Conservation (phyloP, 768 basidiomycete species). For the Pholiota molesta region DNA sequence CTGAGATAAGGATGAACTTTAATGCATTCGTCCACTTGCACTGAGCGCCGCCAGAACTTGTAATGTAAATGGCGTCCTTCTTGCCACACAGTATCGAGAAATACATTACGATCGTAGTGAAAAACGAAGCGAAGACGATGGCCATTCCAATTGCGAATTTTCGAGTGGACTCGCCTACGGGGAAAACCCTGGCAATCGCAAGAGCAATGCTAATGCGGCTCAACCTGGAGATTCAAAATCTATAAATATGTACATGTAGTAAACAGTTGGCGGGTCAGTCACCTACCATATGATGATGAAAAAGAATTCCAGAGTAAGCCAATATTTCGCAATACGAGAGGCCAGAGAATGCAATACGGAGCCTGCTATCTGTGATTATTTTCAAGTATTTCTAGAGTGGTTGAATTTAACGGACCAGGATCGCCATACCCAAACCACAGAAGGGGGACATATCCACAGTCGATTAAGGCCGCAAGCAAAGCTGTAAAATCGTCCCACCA, state of each 20-base stretch:
- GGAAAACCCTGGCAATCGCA: constrained; percentile 12
- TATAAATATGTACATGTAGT: neutral
- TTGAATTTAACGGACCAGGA: neutral
- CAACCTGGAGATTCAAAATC: neutral
- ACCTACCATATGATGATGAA: constrained; percentile 9
- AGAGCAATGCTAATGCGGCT: constrained; percentile 9
- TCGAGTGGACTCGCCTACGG: neutral
- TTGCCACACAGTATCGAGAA: constrained; percentile 8
- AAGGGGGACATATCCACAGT: constrained; percentile 17
- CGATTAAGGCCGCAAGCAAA: constrained; percentile 16
- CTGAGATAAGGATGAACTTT: constrained; percentile 1
- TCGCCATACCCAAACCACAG: constrained; percentile 16
- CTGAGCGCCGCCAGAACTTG: neutral
- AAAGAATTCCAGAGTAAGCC: constrained; percentile 3
- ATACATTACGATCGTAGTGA: neutral
- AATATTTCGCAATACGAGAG: constrained; percentile 1
- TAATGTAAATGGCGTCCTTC: neutral
- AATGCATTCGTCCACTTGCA: constrained; percentile 7
- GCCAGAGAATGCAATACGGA: neutral
- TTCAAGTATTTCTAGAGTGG: neutral
- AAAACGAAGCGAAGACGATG: constrained; percentile 3
- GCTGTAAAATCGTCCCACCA: constrained; percentile 28
- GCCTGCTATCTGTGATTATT: neutral
- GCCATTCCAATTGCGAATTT: constrained; percentile 13
- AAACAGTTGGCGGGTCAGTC: neutral